Base-by-base conservation (phyloP, 2,329 filamentous ascomycete species). In the Leptographium radiaticola region DNA sequence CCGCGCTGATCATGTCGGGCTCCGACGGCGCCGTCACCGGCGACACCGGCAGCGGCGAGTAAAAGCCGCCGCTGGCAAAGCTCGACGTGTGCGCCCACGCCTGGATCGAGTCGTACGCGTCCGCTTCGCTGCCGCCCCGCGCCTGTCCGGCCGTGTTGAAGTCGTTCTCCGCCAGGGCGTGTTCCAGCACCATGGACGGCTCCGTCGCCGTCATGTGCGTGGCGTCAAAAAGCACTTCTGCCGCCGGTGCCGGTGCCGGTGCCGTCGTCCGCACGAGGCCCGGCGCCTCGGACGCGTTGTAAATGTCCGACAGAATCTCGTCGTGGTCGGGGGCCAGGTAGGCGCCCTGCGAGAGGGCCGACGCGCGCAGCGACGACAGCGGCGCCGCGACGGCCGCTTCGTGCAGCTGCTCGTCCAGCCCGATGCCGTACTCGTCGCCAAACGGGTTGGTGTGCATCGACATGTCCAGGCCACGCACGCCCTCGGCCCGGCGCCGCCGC, bases 81-180 rank as follows among this genome's bases (percentile, higher is more conserved):
- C 58, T 60, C 6, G 75, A 76, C 55, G 72, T 68, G 59, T 80
- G 74, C 1, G 80, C 80, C 80, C 81, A 84, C 0, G 80, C 81
- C 62, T 84, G 79, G 59, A 84, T 83, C 1, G 78, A 80, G 47
- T 75, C 75, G 61, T 76, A 83, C 1, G 76, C 73, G 15, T 75
- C 72, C 2, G 75, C 79, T 44, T 75, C 74, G 60, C 31, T 10
- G 44, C 11, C 16, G 25, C 9, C 36, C 39, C 20, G 25, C 18
- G 74, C 69, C 59, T 76, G 71, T 44, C 74, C 71, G 10, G 75
- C 73, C 0, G 76, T 75, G 69, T 77, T 73, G 65, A 70, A 78
- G 60, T 79, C 75, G 48, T 53, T 46, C 8, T 69, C 64, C 7
- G 61, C 66, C 25, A 71, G 62, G 51, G 71, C 67, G 52, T 60